phyloP scores from a whole-genome alignment of 1,284 basidiomycete species.

The Inonotus obliquus region DNA sequence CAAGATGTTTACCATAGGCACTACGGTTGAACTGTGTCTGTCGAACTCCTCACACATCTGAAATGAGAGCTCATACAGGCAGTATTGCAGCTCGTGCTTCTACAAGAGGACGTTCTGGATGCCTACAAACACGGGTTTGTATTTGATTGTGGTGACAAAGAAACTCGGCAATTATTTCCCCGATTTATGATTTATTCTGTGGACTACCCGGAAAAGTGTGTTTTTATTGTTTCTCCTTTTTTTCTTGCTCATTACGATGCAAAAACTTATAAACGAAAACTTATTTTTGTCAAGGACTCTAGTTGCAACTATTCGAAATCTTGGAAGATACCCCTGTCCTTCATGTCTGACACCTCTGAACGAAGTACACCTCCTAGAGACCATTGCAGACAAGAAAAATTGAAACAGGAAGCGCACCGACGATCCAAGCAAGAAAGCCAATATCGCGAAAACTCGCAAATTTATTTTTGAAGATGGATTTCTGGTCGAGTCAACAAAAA shows the following conservation, averaged over 20 bases:
- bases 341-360: slow-evolving; percentile 24
- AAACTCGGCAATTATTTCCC: slow-evolving; percentile 28
- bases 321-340: slow-evolving; percentile 27
- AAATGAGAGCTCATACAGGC: slow-evolving; percentile 32
- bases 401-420: slow-evolving; percentile 2
- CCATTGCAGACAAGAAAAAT: slow-evolving; percentile 19
- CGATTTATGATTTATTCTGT: slow-evolving; percentile 34
- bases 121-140: slow-evolving; percentile 30
- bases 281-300: slow-evolving; percentile 25
- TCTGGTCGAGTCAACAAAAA: slow-evolving; percentile 4
- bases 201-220: slow-evolving; percentile 39
- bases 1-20: slow-evolving; percentile 11
- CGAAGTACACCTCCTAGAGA: slow-evolving; percentile 23
- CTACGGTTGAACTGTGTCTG: neutral
- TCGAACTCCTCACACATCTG: slow-evolving; percentile 27
- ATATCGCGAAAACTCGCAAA: slow-evolving; percentile 17
- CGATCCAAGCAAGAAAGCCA: neutral
- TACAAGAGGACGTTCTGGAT: slow-evolving; percentile 26
- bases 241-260: neutral
- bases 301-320: slow-evolving; percentile 26
- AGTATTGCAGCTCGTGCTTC: slow-evolving; percentile 25
- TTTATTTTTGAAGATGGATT: slow-evolving; percentile 21
- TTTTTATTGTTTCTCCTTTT: neutral
- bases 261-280: too few relatives aligned
- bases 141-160: slow-evolving; percentile 29